Evolutionary conservation across 192 early-diverging fungal species (phyloP), one percentile per base, ranked within the genome.

Genomic region (Coemansia sp.): DNA sequence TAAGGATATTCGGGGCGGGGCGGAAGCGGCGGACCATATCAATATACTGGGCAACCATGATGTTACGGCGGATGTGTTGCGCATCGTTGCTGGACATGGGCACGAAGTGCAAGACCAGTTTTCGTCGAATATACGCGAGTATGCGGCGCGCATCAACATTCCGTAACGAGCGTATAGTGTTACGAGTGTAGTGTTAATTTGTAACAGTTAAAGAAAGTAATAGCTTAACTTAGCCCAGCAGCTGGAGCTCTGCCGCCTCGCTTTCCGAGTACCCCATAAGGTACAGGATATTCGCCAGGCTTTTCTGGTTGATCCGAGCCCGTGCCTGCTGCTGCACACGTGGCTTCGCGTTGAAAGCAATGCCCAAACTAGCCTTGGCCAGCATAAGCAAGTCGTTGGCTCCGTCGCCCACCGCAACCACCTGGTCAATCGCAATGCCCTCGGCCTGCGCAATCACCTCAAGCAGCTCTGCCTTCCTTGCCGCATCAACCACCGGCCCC

Each of bases 271-370:
- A 94, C 29, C 97, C 97, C 67, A 98, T 88, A 19, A 97, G 77
- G 54, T 92, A 92, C 19, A 98, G 82, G 8, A 97, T 90, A 71
- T 94, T 90, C 29, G 90, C 86, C 65, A 99, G 72, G 82, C 92
- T 96, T 64, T 90, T 90, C 65, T 95, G 94, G 76, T 99, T 99
- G 67, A 99, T 93, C 64, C 95, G 79, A 1, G 93, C 87, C 23
- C 85, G 76, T 0, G 94, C 93, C 83, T 92, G 83, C 74, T 95
- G 82, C 69, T 99, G 97, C 2, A 99, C 97, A n/a, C 88, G 84
- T 14, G 96, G 96, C 65, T 99, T 99, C 14, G 97, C 97, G 62
- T 97, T 97, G 74, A 95, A 99, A 0, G 97, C 97, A 64, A 99
- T 95, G 1, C 97, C 97, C 6, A 97, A 76, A 45, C 97, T 95